A percentile compares a stretch with the other conserved stretches of the same genome.
phyloP scores from a whole-genome alignment of 495 filamentous ascomycete genomes.

The Hypomontagnella submonticulosa region DNA sequence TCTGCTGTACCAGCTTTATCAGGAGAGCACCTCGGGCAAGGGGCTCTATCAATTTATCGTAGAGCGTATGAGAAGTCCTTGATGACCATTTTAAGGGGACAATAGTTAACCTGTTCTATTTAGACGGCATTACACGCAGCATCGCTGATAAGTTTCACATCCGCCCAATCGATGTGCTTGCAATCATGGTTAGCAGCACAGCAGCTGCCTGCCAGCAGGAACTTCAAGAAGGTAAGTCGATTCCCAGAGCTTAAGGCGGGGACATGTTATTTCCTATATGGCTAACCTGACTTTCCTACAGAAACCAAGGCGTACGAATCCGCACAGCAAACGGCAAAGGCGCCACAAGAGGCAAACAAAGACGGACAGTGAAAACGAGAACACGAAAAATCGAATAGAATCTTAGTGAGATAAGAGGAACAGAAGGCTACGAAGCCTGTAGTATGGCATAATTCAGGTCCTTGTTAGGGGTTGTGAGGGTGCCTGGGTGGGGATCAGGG shows the following conservation, averaged over 20 bases:
- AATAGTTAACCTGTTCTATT: neutral
- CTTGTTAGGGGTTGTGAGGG: too few species aligned
- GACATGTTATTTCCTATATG: neutral
- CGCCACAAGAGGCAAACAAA: slow-evolving; percentile 7
- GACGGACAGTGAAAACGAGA: neutral
- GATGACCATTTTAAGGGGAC: neutral
- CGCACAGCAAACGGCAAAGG: slow-evolving; percentile 20
- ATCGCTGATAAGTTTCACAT: slow-evolving; percentile 20
- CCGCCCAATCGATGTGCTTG: slow-evolving; percentile 34
- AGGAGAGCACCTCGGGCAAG: slow-evolving; percentile 34
- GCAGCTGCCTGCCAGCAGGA: slow-evolving; percentile 29
- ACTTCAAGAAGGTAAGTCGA: slow-evolving; percentile 28
- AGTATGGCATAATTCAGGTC: too few species aligned
- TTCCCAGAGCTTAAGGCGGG: too few species aligned
- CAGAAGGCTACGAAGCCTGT: neutral
- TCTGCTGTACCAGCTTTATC: slow-evolving; percentile 37
- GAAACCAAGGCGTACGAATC: slow-evolving; percentile 23
- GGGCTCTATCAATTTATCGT: slow-evolving; percentile 39
- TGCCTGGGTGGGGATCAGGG: too few species aligned
- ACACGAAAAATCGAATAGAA: too few species aligned
- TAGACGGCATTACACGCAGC: slow-evolving; percentile 31
- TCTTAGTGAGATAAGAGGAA: too few species aligned
- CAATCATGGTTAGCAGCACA: slow-evolving; percentile 32
- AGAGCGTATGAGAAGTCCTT: slow-evolving; percentile 20
- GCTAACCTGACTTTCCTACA: neutral